These are phyloP conservation scores for Iodosphaeria phyllophila DNA, from an alignment of 2,329 filamentous ascomycete genomes.

Conservation along the genomic window DNA sequence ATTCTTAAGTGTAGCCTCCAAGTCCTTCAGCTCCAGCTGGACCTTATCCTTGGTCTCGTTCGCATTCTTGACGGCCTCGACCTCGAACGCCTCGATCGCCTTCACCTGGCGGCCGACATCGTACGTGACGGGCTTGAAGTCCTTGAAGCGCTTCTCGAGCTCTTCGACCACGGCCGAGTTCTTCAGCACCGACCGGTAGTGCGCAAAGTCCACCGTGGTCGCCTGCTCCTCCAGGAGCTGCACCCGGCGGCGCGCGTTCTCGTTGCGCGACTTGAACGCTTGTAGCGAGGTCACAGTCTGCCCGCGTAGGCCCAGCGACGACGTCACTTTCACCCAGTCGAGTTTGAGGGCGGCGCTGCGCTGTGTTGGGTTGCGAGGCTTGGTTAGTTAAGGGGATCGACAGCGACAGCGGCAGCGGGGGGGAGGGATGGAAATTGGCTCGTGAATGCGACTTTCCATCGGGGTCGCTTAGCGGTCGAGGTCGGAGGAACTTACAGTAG, in stretches of 20 bases:
- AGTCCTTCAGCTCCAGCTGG: slow-evolving; percentile 81
- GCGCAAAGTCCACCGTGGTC: slow-evolving; percentile 75
- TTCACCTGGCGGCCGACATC: slow-evolving; percentile 89
- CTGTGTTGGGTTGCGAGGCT: no score
- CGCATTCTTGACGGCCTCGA: slow-evolving; percentile 90
- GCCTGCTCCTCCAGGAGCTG: slow-evolving; percentile 67
- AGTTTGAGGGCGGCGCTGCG: slow-evolving; percentile 97
- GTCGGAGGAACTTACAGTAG: slow-evolving; percentile 37
- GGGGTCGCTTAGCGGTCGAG: slow-evolving; percentile 6
- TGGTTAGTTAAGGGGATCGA: no score
- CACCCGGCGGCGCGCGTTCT: slow-evolving; percentile 91
- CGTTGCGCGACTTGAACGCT: slow-evolving; percentile 99
- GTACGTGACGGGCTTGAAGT: slow-evolving; percentile 85
- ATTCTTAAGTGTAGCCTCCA: slow-evolving; percentile 89
- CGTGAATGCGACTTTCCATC: slow-evolving; percentile 13
- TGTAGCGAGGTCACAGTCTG: slow-evolving; percentile 82
- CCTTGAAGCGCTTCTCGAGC: slow-evolving; percentile 87
- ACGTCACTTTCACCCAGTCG: slow-evolving; percentile 93
- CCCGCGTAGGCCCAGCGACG: slow-evolving; percentile 88
- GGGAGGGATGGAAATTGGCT: slow-evolving; percentile 31
- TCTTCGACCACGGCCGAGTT: slow-evolving; percentile 91
- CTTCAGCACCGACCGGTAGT: slow-evolving; percentile 86
- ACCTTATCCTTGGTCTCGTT: slow-evolving; percentile 94
- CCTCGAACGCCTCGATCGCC: slow-evolving; percentile 95
- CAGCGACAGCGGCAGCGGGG: no score